A percentile compares a stretch with the other conserved stretches of the same genome.
Conservation (phyloP, 345 rosid species). For the Eucalyptus urophylla region DNA sequence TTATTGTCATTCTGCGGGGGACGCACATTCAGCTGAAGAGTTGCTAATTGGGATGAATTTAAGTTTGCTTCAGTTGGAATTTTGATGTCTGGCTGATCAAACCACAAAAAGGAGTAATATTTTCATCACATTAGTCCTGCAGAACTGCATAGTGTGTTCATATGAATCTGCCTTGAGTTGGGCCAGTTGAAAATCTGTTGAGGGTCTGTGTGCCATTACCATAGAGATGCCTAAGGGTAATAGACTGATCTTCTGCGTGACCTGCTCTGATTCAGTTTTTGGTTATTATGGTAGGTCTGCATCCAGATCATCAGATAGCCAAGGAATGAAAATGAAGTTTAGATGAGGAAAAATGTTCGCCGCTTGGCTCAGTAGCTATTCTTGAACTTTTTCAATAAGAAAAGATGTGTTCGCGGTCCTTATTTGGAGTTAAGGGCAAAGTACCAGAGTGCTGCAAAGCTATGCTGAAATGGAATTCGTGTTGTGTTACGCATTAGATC, state of each 20-base stretch:
- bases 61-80: background rate
- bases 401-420: background rate
- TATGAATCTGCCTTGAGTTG: background rate
- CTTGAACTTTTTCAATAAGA: background rate
- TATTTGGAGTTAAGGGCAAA: background rate
- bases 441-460: background rate
- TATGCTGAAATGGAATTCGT: background rate
- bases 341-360: background rate
- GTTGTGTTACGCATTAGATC: background rate
- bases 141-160: background rate
- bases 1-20: background rate
- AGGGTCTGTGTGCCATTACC: background rate
- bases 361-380: background rate
- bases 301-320: background rate
- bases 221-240: background rate
- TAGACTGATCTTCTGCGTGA: background rate
- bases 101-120: background rate
- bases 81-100: background rate
- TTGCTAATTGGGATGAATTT: background rate
- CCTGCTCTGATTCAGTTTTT: background rate
- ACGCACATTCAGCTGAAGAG: background rate
- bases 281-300: background rate
- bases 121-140: background rate
- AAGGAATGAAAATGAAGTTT: background rate
- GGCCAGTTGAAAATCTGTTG: background rate